phyloP scores from a whole-genome alignment of 1,284 basidiomycete species.

The Heterobasidion irregulare region DNA sequence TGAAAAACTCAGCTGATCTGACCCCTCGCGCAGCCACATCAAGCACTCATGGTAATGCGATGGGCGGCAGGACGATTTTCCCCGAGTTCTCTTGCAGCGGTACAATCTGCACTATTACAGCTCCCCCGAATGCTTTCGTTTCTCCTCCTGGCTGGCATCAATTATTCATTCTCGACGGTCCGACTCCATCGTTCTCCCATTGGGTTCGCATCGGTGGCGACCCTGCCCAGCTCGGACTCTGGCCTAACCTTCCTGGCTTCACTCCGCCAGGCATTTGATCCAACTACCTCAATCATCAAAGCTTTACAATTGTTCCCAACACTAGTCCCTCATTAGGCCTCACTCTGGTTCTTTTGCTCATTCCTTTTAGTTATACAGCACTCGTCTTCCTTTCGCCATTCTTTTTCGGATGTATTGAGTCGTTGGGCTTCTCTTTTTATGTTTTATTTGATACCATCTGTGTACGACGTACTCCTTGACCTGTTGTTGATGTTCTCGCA shows the following conservation, averaged over 20 bases:
- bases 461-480: too few relatives aligned
- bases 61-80: conserved; percentile 65
- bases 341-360: too few relatives aligned
- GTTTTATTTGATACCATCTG: too few relatives aligned
- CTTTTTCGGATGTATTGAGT: too few relatives aligned
- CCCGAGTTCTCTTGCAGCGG: conserved; percentile 56
- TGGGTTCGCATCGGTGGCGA: conserved; percentile 75
- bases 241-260: conserved; percentile 60
- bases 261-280: conserved; percentile 41
- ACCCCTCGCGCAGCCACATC: conserved; percentile 40
- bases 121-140: conserved; percentile 58
- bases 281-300: not conserved
- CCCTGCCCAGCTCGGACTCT: conserved; percentile 55
- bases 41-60: conserved; percentile 72
- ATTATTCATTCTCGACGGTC: conserved; percentile 64
- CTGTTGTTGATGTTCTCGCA: too few relatives aligned
- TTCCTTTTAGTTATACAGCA: too few relatives aligned
- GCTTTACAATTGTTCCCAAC: too few relatives aligned
- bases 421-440: too few relatives aligned
- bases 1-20: conserved; percentile 1
- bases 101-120: conserved; percentile 55
- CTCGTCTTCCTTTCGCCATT: too few relatives aligned
- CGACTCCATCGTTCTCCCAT: conserved; percentile 60
- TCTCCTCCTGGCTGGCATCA: conserved; percentile 74
- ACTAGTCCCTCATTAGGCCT: too few relatives aligned